phyloP scores from a whole-genome alignment of 2,329 filamentous ascomycete genomes.

The Aspergillus sp. region DNA sequence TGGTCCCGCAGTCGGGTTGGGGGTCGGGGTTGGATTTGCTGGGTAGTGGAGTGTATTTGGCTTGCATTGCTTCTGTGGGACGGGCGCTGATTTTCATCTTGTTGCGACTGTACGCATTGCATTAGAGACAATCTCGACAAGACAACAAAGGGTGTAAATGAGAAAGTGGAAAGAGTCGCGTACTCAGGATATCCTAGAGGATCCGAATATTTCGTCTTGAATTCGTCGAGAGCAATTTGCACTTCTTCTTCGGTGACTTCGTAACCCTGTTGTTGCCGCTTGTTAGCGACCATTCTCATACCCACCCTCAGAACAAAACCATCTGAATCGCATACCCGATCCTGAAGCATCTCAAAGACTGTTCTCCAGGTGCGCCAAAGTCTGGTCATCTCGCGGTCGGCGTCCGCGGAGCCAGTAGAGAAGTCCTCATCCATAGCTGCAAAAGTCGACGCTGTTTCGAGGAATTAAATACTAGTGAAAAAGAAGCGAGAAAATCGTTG shows the following conservation, averaged over 20 bases:
- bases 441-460: slow-evolving; percentile 6
- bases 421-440: slow-evolving; percentile 34
- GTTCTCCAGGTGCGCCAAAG: slow-evolving; percentile 94
- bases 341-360: slow-evolving; percentile 86
- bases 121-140: slow-evolving; percentile 9
- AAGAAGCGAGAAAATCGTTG: background rate
- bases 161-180: slow-evolving; percentile 22
- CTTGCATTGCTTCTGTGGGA: slow-evolving; percentile 74
- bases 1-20: slow-evolving; percentile 66
- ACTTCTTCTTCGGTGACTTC: slow-evolving; percentile 84
- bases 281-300: slow-evolving; percentile 3
- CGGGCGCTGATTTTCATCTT: slow-evolving; percentile 83
- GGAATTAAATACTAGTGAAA: background rate
- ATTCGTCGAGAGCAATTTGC: slow-evolving; percentile 74
- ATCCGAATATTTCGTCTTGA: slow-evolving; percentile 63
- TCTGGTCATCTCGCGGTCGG: slow-evolving; percentile 46
- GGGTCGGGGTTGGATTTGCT: slow-evolving; percentile 63
- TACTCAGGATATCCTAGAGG: slow-evolving; percentile 70
- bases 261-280: slow-evolving; percentile 62
- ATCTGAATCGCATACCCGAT: slow-evolving; percentile 57
- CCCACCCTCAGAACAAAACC: slow-evolving; percentile 6
- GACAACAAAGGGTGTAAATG: background rate
- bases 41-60: slow-evolving; percentile 68
- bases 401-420: slow-evolving; percentile 28
- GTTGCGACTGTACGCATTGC: slow-evolving; percentile 52